Evolutionary conservation across 768 basidiomycete genomes (phyloP).

Genomic region (Cubamyces sp.): DNA sequence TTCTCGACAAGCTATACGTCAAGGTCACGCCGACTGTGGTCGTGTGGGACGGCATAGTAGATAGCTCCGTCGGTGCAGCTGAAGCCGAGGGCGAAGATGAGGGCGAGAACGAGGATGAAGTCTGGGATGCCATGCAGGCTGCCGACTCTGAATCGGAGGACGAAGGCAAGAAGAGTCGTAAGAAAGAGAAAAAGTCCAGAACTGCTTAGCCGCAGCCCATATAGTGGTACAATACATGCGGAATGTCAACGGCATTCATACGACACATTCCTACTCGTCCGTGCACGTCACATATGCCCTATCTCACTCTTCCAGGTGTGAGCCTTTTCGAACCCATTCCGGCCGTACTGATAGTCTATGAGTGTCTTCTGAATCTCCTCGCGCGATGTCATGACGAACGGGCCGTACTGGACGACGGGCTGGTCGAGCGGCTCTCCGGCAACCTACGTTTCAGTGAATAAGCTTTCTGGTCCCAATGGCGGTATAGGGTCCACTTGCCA

Average conservation of each 20-base stretch:
- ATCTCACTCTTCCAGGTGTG: slow-evolving; percentile 88
- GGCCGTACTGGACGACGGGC: slow-evolving; percentile 84
- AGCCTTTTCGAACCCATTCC: slow-evolving; percentile 91
- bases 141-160: slow-evolving; percentile 39
- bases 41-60: slow-evolving; percentile 56
- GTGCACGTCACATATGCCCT: slow-evolving; percentile 40
- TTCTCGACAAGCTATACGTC: slow-evolving; percentile 66
- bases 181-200: slow-evolving; percentile 29
- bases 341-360: slow-evolving; percentile 74
- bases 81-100: slow-evolving; percentile 50
- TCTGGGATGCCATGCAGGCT: slow-evolving; percentile 72
- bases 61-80: slow-evolving; percentile 26
- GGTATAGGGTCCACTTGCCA: slow-evolving; percentile 48
- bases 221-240: neutral
- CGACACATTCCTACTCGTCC: neutral
- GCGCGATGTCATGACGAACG: slow-evolving; percentile 83
- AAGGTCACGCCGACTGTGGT: slow-evolving; percentile 64
- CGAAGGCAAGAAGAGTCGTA: slow-evolving; percentile 29
- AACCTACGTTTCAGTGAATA: slow-evolving; percentile 44
- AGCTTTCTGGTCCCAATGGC: neutral
- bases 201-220: neutral
- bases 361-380: slow-evolving; percentile 85
- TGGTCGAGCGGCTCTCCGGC: slow-evolving; percentile 92
- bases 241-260: neutral
- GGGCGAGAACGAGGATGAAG: slow-evolving; percentile 51